Conservation (phyloP, 495 filamentous ascomycete species). For the Tuber indicum region DNA sequence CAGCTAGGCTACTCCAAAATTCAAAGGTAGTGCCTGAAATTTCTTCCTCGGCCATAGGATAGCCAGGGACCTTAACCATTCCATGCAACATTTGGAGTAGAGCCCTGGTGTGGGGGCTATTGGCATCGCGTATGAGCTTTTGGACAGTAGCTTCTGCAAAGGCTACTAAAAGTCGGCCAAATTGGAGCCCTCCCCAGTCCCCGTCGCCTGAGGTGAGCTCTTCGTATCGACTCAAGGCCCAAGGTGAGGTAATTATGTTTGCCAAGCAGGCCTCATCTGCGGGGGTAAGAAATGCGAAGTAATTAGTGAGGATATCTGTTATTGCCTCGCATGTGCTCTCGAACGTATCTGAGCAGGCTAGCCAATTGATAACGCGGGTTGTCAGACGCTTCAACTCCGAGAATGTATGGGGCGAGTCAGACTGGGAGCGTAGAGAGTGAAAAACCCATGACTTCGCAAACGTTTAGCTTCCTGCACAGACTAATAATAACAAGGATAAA, state of each 20-base stretch:
- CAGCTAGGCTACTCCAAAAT: constrained; percentile 72
- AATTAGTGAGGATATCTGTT: constrained; percentile 59
- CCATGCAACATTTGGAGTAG: constrained; percentile 52
- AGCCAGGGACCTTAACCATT: constrained; percentile 63
- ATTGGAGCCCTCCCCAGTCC: constrained; percentile 57
- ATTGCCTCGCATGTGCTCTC: constrained; percentile 58
- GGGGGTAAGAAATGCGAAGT: constrained; percentile 55
- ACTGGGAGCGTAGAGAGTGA: constrained; percentile 57
- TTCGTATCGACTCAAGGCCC: constrained; percentile 51
- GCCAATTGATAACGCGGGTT: constrained; percentile 51
- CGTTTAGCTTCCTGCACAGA: constrained; percentile 9
- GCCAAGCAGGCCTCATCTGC: constrained; percentile 53
- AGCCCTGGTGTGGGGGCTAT: constrained; percentile 42
- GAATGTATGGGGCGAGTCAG: constrained; percentile 51
- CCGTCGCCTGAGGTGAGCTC: constrained; percentile 55
- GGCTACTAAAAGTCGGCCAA: constrained; percentile 62
- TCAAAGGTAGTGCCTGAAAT: constrained; percentile 71
- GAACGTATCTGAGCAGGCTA: constrained; percentile 52
- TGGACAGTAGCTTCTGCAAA: constrained; percentile 58
- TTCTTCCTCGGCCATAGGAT: constrained; percentile 67
- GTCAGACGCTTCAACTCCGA: constrained; percentile 54
- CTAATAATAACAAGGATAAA: neutral
- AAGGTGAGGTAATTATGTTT: constrained; percentile 53
- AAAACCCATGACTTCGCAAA: constrained; percentile 55
- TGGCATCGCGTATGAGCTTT: constrained; percentile 45